Evolutionary conservation across 2,329 filamentous ascomycete genomes (phyloP).

Genomic region (Ambrosiella xylebori): DNA sequence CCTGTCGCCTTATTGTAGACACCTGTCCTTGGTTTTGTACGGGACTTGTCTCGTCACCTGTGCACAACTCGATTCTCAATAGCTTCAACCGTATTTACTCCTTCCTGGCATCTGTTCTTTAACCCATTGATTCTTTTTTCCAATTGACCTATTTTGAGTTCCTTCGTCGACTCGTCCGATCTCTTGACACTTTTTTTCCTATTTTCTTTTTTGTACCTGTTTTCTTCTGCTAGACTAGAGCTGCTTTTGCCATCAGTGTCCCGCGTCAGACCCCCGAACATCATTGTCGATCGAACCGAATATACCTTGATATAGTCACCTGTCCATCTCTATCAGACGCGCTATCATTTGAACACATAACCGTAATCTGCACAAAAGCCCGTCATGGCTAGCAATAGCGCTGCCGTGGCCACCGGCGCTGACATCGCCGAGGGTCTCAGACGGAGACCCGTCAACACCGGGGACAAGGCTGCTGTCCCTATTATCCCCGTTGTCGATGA

Average conservation of each 20-base stretch:
- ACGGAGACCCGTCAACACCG: slow-evolving; percentile 29
- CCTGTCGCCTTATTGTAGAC: slow-evolving; percentile 11
- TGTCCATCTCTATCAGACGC: not conserved
- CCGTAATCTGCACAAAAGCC: not conserved
- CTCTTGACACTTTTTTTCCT: slow-evolving; percentile 11
- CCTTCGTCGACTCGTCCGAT: slow-evolving; percentile 14
- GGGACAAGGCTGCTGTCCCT: slow-evolving; percentile 5
- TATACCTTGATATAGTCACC: not conserved
- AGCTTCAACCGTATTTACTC: slow-evolving; percentile 10
- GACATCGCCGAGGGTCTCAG: slow-evolving; percentile 39
- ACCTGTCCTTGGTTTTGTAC: slow-evolving; percentile 12
- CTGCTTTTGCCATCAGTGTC: not conserved
- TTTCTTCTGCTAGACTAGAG: not conserved
- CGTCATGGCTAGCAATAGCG: slow-evolving; percentile 37
- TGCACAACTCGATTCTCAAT: slow-evolving; percentile 4
- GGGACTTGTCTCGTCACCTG: slow-evolving; percentile 8
- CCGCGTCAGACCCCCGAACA: not conserved
- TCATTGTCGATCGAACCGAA: slow-evolving; percentile 1
- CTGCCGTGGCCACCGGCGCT: slow-evolving; percentile 41
- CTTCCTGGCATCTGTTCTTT: not conserved
- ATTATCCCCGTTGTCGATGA: slow-evolving; percentile 29
- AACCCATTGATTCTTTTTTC: not conserved
- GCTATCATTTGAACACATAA: slow-evolving; percentile 3
- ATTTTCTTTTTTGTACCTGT: slow-evolving; percentile 9
- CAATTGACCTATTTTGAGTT: slow-evolving; percentile 7